Conservation (phyloP, 352 stramenopile species). For the Elongisporangium anandrum region DNA sequence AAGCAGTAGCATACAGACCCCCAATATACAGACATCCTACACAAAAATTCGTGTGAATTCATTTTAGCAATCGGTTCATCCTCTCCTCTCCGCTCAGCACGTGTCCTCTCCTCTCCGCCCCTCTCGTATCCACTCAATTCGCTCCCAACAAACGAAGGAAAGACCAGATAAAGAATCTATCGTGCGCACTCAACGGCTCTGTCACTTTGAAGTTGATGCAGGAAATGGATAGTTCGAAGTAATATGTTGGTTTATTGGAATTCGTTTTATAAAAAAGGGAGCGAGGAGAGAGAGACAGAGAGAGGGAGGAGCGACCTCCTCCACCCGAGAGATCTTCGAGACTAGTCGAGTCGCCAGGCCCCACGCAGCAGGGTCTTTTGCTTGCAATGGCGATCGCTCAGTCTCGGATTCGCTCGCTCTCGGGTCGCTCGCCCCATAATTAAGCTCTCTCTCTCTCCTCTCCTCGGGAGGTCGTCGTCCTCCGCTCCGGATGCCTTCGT, state of each 20-base stretch:
- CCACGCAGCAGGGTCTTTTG: neutral
- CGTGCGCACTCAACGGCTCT: neutral
- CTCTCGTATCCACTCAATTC: too few species aligned
- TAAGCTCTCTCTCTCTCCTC: neutral
- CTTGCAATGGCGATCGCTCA: neutral
- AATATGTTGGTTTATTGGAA: neutral
- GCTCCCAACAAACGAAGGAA: too few species aligned
- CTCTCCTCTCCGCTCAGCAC: neutral
- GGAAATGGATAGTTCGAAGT: neutral
- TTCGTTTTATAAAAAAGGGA: neutral
- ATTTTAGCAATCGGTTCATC: neutral
- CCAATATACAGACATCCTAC: neutral
- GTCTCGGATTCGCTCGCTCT: neutral
- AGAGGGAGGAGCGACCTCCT: neutral
- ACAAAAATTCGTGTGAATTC: neutral
- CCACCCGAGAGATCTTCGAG: neutral
- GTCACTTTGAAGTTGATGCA: neutral
- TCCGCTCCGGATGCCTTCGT: neutral
- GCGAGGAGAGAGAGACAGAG: neutral
- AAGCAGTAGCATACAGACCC: conserved; percentile 1
- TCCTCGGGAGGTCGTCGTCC: neutral
- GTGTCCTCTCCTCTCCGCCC: neutral
- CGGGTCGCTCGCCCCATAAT: neutral
- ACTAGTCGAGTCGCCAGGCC: neutral
- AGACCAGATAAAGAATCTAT: neutral